Evolutionary conservation across 2,329 filamentous ascomycete genomes (phyloP), one percentile per base, ranked within the genome.

Genomic region (Colletotrichum sp.): DNA sequence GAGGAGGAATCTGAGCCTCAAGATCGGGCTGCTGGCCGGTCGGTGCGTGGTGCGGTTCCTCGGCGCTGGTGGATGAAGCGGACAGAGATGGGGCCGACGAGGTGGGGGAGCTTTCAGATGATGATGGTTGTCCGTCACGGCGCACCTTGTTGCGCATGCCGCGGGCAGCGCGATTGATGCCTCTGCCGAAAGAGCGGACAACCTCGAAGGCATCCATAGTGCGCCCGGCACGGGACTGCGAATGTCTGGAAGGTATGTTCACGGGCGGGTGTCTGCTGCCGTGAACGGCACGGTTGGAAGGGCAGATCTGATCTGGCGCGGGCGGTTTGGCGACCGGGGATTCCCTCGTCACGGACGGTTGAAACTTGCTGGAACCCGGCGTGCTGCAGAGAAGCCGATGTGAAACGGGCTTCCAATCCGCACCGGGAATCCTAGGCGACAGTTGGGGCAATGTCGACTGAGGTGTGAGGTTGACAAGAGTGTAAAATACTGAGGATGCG

Each of bases 351-450:
- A 75, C 38, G 30, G 58, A 24, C 21, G 56, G 21, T 75, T 75
- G 73, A 73, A 75, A 75, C 69, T 73, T 64, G 58, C 48, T 75
- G 73, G 69, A 75, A 75, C 73, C 73, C 69, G 69, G 73, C 69
- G 73, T 75, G 70, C 73, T 69, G 43, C 73, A 75, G 69, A 73
- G 70, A 64, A 28, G 48, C 56, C 21, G 73, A 75, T 69, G 58
- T 75, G 73, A 75, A 75, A 75, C 73, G 73, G 73, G 63, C 13
- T 32, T 59, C 24, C 18, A 64, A 52, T 38, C 63, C 64, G 70
- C 58, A 30, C 69, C 64, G 28, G 73, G 64, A 75, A 73, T 75
- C 69, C 69, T 63, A 24, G 73, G 34, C 48, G 28, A 58, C 48
- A 52, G 48, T 63, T 68, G 64, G 24, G 55, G 55, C 70, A 6